phyloP scores from a whole-genome alignment of 805 yeast species.

The Ogataea trehalophila region DNA sequence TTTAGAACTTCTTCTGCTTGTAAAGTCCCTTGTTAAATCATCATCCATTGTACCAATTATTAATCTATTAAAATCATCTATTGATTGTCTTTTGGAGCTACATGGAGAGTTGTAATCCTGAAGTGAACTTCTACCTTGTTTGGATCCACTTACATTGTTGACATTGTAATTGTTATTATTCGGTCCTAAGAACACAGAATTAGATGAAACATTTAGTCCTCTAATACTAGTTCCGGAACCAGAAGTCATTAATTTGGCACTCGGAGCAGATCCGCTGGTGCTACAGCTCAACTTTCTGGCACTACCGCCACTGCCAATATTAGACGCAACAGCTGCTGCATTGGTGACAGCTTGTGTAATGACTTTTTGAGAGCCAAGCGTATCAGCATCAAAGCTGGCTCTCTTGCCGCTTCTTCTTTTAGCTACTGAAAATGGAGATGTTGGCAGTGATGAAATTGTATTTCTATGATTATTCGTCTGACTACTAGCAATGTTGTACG shows the following conservation, averaged over 20 bases:
- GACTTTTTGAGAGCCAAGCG: background rate
- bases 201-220: too few relatives aligned
- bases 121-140: too few relatives aligned
- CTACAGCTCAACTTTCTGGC: too few relatives aligned
- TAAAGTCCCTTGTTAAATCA: background rate
- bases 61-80: slow-evolving; percentile 1
- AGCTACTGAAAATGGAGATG: slow-evolving; percentile 5
- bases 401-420: background rate
- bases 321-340: background rate
- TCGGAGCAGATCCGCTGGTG: too few relatives aligned
- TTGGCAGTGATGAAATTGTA: slow-evolving; percentile 9
- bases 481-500: background rate
- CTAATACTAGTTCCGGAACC: too few relatives aligned
- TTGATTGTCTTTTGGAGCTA: background rate
- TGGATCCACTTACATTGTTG: too few relatives aligned
- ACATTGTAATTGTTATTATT: too few relatives aligned
- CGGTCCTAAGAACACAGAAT: too few relatives aligned
- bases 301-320: too few relatives aligned
- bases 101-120: background rate
- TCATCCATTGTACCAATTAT: slow-evolving; percentile 3
- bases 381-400: background rate
- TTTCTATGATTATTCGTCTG: background rate
- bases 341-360: background rate
- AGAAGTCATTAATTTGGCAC: too few relatives aligned
- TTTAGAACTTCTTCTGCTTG: background rate